These are phyloP conservation scores for Amauroascus niger DNA, from an alignment of 2,329 filamentous ascomycete species.

Conservation along the genomic window DNA sequence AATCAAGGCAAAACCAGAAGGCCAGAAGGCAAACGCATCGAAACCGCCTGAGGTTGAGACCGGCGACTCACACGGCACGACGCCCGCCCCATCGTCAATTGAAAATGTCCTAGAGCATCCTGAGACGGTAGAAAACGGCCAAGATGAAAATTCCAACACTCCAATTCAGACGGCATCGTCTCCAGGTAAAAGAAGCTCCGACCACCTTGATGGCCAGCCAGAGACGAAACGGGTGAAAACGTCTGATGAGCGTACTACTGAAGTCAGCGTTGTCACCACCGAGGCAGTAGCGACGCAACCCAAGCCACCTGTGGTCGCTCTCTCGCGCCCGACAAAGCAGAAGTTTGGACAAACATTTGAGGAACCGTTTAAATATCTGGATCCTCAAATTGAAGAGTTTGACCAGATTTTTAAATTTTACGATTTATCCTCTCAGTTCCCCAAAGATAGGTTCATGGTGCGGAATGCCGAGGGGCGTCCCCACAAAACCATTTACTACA, in stretches of 20 bases:
- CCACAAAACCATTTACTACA: constrained; percentile 95
- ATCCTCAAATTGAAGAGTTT: constrained; percentile 64
- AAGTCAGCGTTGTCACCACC: constrained; percentile 21
- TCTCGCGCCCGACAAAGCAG: constrained; percentile 27
- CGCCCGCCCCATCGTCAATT: constrained; percentile 19
- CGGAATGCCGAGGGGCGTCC: constrained; percentile 83
- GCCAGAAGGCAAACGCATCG: constrained; percentile 29
- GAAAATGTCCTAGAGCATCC: constrained; percentile 17
- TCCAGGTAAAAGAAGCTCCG: constrained; percentile 28
- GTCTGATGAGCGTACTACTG: constrained; percentile 24
- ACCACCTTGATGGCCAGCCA: constrained; percentile 24
- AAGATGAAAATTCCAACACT: not conserved
- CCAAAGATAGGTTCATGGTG: constrained; percentile 86
- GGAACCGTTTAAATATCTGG: constrained; percentile 89
- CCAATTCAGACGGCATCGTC: not conserved
- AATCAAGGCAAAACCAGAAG: constrained; percentile 66
- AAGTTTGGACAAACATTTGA: constrained; percentile 51
- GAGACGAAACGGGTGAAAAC: constrained; percentile 36
- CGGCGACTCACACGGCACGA: not conserved
- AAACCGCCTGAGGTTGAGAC: constrained; percentile 20
- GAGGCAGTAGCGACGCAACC: constrained; percentile 19
- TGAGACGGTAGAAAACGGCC: not conserved
- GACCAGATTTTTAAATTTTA: constrained; percentile 74
- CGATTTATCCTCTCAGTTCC: constrained; percentile 71
- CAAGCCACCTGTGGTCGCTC: constrained; percentile 23